phyloP scores from a whole-genome alignment of 140 eudicot species.

The Cichorium intybus region DNA sequence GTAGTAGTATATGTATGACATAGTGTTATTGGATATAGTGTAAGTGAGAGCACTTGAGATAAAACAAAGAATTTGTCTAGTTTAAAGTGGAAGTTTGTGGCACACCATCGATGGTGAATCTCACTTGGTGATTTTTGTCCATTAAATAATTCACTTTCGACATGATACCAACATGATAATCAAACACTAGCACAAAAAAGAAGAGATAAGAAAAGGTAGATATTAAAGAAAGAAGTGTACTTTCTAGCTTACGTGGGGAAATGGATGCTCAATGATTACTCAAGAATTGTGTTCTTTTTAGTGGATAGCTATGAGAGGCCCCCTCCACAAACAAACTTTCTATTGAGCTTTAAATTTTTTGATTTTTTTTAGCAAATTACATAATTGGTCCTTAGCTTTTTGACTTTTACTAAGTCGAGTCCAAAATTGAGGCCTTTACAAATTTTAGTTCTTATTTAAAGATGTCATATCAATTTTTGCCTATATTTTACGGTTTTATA shows the following conservation, averaged over 20 bases:
- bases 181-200: conserved; percentile 12
- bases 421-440: background rate
- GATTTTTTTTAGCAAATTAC: conserved; percentile 1
- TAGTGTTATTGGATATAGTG: background rate
- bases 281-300: conserved; percentile 1
- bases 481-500: no score
- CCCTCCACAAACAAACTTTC: background rate
- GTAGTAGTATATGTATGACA: background rate
- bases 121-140: conserved; percentile 11
- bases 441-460: no score
- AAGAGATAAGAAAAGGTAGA: background rate
- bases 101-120: conserved; percentile 18
- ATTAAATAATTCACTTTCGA: conserved; percentile 15
- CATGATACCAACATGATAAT: conserved; percentile 12
- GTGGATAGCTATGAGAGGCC: conserved; percentile 1
- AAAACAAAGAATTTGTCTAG: background rate
- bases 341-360: conserved; percentile 9
- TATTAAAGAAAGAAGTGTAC: background rate
- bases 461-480: no score
- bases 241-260: conserved; percentile 2
- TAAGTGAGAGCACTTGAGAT: conserved; percentile 1
- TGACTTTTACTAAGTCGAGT: background rate
- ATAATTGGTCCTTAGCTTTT: background rate
- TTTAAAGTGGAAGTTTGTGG: conserved; percentile 9
- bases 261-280: conserved; percentile 2